A percentile compares a stretch with the other conserved stretches of the same genome.
Evolutionary conservation across 306 rosid genomes (phyloP).

Genomic region (Benincasa hispida): DNA sequence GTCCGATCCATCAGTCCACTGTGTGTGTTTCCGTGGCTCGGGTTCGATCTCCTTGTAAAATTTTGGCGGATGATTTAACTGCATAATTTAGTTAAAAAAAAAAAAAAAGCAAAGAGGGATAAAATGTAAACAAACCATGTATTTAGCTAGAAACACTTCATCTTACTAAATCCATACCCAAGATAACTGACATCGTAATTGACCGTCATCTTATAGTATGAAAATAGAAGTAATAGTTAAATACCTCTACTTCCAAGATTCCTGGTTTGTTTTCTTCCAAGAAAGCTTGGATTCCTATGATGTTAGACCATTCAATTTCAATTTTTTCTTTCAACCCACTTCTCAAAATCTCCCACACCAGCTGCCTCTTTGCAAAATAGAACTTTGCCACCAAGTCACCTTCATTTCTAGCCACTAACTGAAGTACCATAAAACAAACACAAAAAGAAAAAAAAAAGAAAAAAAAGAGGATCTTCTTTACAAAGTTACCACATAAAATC

Average conservation of each 20-base stretch:
- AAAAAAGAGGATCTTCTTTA: not conserved
- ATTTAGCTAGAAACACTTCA: not conserved
- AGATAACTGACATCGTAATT: not conserved
- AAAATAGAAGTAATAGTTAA: not conserved
- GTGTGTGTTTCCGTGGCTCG: conserved; percentile 1
- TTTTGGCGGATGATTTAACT: not conserved
- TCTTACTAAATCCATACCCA: not conserved
- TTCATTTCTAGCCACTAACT: conserved; percentile 6
- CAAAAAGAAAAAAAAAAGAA: not conserved
- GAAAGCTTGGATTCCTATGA: not conserved
- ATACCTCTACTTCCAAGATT: conserved; percentile 3
- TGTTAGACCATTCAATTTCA: conserved; percentile 5
- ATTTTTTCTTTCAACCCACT: conserved; percentile 3
- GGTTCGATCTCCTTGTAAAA: conserved; percentile 8
- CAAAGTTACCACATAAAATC: not conserved
- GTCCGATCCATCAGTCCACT: not conserved
- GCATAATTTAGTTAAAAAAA: not conserved
- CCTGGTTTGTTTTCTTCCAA: conserved; percentile 1
- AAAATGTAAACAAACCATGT: not conserved
- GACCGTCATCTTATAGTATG: not conserved
- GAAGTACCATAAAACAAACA: not conserved
- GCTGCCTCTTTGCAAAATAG: conserved; percentile 1
- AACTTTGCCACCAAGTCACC: conserved; percentile 3
- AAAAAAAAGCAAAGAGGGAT: not conserved
- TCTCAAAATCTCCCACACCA: conserved; percentile 6